Evolutionary conservation across 345 rosid species (phyloP).

Genomic region (Lagerstroemia speciosa): DNA sequence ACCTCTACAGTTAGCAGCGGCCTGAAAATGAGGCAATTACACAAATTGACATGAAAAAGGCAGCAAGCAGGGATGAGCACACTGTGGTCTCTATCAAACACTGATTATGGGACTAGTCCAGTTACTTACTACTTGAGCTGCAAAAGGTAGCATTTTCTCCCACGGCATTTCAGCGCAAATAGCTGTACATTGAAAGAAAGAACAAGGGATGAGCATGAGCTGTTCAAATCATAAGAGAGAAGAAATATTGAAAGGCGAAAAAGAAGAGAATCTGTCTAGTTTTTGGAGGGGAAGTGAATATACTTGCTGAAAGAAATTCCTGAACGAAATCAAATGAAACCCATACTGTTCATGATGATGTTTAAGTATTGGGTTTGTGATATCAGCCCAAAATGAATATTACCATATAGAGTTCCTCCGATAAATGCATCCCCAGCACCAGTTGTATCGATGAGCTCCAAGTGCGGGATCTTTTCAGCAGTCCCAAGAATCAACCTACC

Average conservation of each 20-base stretch:
- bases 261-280: background rate
- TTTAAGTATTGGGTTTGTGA: background rate
- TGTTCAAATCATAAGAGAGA: background rate
- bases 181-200: constrained; percentile 27
- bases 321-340: too few relatives aligned
- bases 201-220: background rate
- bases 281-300: too few relatives aligned
- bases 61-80: too few relatives aligned
- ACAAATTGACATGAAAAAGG: background rate
- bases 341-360: background rate
- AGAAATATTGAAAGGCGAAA: background rate
- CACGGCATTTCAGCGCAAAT: constrained; percentile 58
- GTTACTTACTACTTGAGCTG: constrained; percentile 72
- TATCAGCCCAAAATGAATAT: background rate
- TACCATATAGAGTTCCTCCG: constrained; percentile 71
- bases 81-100: background rate
- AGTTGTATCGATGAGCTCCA: constrained; percentile 71
- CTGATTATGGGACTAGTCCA: background rate
- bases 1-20: constrained; percentile 67
- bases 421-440: constrained; percentile 95
- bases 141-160: constrained; percentile 78
- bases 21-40: constrained; percentile 35
- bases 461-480: constrained; percentile 66
- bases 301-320: too few relatives aligned
- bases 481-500: constrained; percentile 67